These are phyloP conservation scores for Misopates orontium DNA, from an alignment of 257 asterid species.

Conservation along the genomic window DNA sequence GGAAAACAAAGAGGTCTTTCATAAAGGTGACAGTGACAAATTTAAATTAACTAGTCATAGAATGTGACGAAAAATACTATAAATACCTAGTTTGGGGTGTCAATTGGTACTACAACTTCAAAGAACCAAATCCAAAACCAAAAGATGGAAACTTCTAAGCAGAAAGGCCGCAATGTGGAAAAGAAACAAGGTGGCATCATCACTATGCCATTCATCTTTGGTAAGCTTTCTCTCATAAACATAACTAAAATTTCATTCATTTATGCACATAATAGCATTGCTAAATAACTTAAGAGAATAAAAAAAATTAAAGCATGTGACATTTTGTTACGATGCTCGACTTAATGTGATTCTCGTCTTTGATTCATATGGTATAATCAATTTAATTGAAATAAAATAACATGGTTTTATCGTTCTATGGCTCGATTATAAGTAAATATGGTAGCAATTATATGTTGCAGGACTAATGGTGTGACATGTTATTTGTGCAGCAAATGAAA, in stretches of 20 bases:
- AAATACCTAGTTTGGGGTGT: slow-evolving; percentile 30
- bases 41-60: background rate
- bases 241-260: background rate
- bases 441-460: no score
- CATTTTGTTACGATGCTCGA: no score
- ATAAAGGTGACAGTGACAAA: slow-evolving; percentile 15
- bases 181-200: slow-evolving; percentile 70
- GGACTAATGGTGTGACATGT: background rate
- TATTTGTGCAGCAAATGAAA: slow-evolving; percentile 67
- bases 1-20: background rate
- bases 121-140: slow-evolving; percentile 7
- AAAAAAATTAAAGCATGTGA: no score
- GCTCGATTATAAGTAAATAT: no score
- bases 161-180: slow-evolving; percentile 25
- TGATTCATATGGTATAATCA: no score
- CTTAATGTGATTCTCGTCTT: no score
- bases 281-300: no score
- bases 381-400: no score
- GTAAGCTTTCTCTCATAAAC: slow-evolving; percentile 37
- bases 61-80: slow-evolving; percentile 37
- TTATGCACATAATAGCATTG: background rate
- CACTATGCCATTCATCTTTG: slow-evolving; percentile 92
- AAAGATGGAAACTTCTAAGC: slow-evolving; percentile 39
- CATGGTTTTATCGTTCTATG: no score
- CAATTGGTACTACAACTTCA: slow-evolving; percentile 23